These are phyloP conservation scores for Coelastrella sp. DNA, from an alignment of 139 green algal species.

Conservation along the genomic window DNA sequence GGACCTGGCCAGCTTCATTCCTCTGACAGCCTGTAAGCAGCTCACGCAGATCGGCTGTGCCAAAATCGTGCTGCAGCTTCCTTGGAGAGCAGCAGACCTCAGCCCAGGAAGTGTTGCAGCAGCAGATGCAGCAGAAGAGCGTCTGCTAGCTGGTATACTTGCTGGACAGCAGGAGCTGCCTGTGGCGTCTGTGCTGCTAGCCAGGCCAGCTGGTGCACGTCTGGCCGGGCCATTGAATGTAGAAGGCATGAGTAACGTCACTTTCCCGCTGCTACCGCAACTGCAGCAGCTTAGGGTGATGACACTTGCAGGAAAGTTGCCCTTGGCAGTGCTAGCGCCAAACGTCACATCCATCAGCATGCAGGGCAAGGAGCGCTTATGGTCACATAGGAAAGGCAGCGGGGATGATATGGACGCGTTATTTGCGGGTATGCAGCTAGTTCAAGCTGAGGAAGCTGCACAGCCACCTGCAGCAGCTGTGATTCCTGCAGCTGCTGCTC, in stretches of 20 bases:
- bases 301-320: background rate
- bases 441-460: background rate
- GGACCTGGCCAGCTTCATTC: background rate
- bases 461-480: background rate
- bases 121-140: constrained; percentile 23
- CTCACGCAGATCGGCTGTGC: background rate
- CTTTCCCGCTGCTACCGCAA: background rate
- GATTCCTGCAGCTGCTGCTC: background rate
- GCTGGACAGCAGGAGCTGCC: background rate
- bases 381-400: constrained; percentile 2
- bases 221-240: background rate
- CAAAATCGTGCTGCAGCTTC: background rate
- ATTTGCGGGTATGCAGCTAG: constrained; percentile 7
- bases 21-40: constrained; percentile 14
- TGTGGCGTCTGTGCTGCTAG: background rate
- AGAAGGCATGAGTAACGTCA: background rate
- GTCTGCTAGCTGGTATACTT: background rate
- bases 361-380: constrained; percentile 9
- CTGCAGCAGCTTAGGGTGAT: background rate
- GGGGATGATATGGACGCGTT: constrained; percentile 29
- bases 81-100: constrained; percentile 14
- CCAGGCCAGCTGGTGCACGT: background rate
- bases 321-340: background rate
- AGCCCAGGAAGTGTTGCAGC: background rate
- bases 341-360: background rate